phyloP scores from a whole-genome alignment of 2,329 filamentous ascomycete species.

The Neophaeococcomyces mojaviensis region DNA sequence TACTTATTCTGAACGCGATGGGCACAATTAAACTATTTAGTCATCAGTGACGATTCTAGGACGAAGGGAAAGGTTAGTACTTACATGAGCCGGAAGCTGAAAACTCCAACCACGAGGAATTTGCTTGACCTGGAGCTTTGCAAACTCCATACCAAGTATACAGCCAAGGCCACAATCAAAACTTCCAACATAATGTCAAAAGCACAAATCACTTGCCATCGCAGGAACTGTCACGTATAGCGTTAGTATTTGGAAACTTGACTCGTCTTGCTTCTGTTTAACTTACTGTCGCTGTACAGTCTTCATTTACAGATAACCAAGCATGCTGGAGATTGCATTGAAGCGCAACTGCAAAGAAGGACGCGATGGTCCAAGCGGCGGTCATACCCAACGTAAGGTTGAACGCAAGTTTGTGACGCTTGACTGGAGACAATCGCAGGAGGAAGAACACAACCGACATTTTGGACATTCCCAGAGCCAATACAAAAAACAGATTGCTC shows the following conservation, averaged over 20 bases:
- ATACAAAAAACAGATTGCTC: conserved; percentile 23
- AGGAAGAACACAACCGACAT: conserved; percentile 22
- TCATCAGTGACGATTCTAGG: background rate
- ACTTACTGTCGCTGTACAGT: conserved; percentile 20
- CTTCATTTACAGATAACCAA: conserved; percentile 16
- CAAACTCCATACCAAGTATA: conserved; percentile 26
- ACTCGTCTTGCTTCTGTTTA: background rate
- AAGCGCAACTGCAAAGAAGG: conserved; percentile 20
- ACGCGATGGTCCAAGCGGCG: conserved; percentile 9
- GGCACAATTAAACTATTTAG: conserved; percentile 29
- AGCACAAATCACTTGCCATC: conserved; percentile 30
- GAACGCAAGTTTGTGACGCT: conserved; percentile 14
- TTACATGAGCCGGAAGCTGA: conserved; percentile 32
- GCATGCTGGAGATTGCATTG: conserved; percentile 22
- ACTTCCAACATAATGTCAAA: conserved; percentile 30
- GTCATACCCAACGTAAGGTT: conserved; percentile 9
- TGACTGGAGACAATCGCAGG: conserved; percentile 12
- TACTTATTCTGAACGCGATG: conserved; percentile 29
- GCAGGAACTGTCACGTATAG: conserved; percentile 20
- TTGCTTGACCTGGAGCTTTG: conserved; percentile 30
- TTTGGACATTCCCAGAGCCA: conserved; percentile 21
- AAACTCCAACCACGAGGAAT: conserved; percentile 26
- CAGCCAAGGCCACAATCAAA: conserved; percentile 26
- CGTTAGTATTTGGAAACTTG: background rate
- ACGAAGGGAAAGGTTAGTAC: conserved; percentile 12